These are phyloP conservation scores for Anthracocystis walkeri DNA, from an alignment of 1,284 basidiomycete genomes.

Conservation along the genomic window DNA sequence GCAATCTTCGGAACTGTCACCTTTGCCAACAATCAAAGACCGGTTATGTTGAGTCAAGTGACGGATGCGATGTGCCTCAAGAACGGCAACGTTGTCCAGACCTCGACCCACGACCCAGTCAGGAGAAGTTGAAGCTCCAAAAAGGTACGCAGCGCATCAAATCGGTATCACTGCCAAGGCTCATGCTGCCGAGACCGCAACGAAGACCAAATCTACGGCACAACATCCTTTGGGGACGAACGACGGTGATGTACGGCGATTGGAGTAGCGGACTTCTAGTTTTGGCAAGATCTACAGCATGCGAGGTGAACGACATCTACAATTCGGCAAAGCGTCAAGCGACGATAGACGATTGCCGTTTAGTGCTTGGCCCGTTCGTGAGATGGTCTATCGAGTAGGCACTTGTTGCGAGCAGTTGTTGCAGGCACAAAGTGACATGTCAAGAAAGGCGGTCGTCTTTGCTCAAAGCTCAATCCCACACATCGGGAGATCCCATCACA, in stretches of 20 bases:
- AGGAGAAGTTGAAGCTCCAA: slow-evolving; percentile 1
- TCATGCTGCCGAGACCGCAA: background rate
- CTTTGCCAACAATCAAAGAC: background rate
- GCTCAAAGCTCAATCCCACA: background rate
- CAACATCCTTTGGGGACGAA: background rate
- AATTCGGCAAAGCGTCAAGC: background rate
- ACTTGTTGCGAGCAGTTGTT: background rate
- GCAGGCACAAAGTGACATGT: slow-evolving; percentile 33
- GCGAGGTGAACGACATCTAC: background rate
- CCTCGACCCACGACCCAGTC: background rate
- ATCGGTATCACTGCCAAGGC: background rate
- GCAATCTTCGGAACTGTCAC: background rate
- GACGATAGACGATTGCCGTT: background rate
- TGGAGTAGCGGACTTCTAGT: slow-evolving; percentile 8
- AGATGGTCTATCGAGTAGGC: background rate
- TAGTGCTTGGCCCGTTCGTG: background rate
- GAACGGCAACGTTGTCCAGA: background rate
- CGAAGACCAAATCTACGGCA: background rate
- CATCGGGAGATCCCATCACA: background rate
- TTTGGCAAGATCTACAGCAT: slow-evolving; percentile 24
- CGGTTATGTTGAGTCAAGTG: background rate
- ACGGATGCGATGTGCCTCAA: background rate
- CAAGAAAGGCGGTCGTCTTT: slow-evolving; percentile 3
- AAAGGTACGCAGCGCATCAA: background rate
- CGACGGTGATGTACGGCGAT: slow-evolving; percentile 11